Percentiles rank a stretch among this genome's conserved stretches.
Evolutionary conservation across 208 protist species (phyloP).

Genomic region (Novymonas esmeraldas): DNA sequence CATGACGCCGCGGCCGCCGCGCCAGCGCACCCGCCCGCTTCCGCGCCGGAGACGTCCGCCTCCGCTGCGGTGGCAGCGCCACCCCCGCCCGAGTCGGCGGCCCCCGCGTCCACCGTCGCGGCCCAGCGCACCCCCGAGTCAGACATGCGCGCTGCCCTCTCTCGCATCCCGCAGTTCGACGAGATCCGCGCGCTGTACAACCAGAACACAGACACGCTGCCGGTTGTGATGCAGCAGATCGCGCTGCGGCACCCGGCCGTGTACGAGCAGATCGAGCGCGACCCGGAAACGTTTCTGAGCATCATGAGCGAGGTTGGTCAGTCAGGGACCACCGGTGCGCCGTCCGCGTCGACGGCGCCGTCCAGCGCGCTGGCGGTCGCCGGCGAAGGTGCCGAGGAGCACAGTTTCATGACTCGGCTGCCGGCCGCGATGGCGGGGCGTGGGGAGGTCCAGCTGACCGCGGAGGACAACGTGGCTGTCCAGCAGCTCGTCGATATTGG

Average conservation of each 20-base stretch:
- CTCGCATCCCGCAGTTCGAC: conserved; percentile 74
- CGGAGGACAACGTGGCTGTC: conserved; percentile 52
- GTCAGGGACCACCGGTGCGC: conserved; percentile 1
- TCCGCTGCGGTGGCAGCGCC: not conserved
- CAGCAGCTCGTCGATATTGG: conserved; percentile 76
- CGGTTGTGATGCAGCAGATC: conserved; percentile 73
- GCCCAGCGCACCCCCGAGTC: conserved; percentile 6
- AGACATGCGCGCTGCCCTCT: conserved; percentile 54
- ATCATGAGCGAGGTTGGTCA: conserved; percentile 66
- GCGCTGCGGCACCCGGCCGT: conserved; percentile 67
- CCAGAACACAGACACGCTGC: conserved; percentile 59
- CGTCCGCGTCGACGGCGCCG: conserved; percentile 1
- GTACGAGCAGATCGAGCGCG: conserved; percentile 58
- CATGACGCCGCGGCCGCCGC: conserved; percentile 6
- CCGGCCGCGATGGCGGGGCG: no score
- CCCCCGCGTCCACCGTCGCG: not conserved
- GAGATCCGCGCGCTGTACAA: conserved; percentile 67
- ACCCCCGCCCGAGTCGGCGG: not conserved
- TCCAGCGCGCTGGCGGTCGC: conserved; percentile 3
- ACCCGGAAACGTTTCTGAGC: conserved; percentile 67
- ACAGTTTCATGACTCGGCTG: conserved; percentile 31
- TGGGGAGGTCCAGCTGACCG: conserved; percentile 45
- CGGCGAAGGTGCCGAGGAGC: not conserved
- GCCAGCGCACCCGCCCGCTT: conserved; percentile 8
- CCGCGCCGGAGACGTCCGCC: no score